These are phyloP conservation scores for Aspergillus egyptiacus DNA, from an alignment of 495 filamentous ascomycete species.

Conservation along the genomic window DNA sequence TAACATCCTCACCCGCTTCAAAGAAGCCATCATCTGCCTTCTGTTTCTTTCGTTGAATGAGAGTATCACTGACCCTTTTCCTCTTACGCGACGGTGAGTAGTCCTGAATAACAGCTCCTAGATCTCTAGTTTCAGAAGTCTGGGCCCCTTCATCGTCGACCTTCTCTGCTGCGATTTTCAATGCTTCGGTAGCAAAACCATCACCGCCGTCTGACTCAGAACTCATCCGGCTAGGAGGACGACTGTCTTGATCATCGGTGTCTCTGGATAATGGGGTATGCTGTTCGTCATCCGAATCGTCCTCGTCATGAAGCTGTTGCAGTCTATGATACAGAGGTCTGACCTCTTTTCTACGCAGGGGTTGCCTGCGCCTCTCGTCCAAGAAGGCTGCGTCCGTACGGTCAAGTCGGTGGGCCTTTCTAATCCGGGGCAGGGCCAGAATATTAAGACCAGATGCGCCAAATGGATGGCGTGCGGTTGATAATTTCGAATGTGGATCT, in stretches of 20 bases:
- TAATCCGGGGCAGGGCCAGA: conserved; percentile 62
- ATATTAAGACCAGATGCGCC: conserved; percentile 48
- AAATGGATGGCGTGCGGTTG: conserved; percentile 27
- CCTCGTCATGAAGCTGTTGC: conserved; percentile 50
- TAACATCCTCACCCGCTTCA: conserved; percentile 34
- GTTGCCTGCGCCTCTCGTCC: conserved; percentile 66
- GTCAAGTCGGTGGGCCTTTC: conserved; percentile 56
- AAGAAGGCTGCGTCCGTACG: conserved; percentile 63
- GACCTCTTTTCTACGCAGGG: conserved; percentile 45
- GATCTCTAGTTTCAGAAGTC: background rate
- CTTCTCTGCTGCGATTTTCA: conserved; percentile 11
- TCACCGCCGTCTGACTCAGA: conserved; percentile 59
- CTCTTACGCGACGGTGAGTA: conserved; percentile 55
- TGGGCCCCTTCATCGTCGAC: conserved; percentile 2
- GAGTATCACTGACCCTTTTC: conserved; percentile 57
- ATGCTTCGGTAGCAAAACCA: conserved; percentile 37
- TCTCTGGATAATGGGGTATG: conserved; percentile 58
- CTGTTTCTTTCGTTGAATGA: conserved; percentile 60
- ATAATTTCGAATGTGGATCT: conserved; percentile 50
- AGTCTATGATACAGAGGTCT: conserved; percentile 54
- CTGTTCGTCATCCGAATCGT: conserved; percentile 57
- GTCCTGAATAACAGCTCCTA: background rate
- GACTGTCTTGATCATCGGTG: conserved; percentile 76
- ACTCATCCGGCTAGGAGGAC: conserved; percentile 72
- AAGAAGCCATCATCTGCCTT: conserved; percentile 79